phyloP scores from a whole-genome alignment of 441 rosid species.

The Gossypium gossypioides region DNA sequence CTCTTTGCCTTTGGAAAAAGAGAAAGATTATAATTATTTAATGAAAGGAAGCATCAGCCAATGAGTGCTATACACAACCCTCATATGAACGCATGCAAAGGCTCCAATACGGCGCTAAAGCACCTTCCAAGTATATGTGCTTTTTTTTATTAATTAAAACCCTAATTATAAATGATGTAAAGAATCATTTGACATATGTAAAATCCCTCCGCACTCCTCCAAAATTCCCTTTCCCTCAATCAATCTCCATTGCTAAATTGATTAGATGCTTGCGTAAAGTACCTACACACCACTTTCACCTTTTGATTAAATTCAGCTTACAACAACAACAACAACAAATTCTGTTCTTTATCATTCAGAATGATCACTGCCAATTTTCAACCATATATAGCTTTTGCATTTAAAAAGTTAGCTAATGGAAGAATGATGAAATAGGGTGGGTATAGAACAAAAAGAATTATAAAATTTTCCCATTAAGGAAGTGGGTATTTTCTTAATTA shows the following conservation, averaged over 20 bases:
- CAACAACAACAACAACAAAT: too few species aligned
- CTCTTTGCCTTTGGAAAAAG: conserved; percentile 27
- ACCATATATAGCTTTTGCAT: neutral
- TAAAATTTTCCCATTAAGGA: conserved; percentile 27
- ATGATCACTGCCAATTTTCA: too few species aligned
- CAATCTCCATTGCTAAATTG: neutral
- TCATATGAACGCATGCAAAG: conserved; percentile 17
- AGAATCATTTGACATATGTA: conserved; percentile 29
- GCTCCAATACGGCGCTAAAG: conserved; percentile 27
- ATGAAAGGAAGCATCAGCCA: conserved; percentile 9
- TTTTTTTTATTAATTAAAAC: conserved; percentile 19
- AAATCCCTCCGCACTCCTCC: conserved; percentile 9
- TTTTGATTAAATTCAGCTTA: neutral
- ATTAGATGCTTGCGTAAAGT: conserved; percentile 34
- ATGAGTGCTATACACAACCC: conserved; percentile 14
- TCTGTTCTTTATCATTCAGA: too few species aligned
- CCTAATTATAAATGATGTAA: conserved; percentile 1
- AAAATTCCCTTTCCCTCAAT: neutral
- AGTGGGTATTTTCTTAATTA: conserved; percentile 14
- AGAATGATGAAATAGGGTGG: conserved; percentile 15
- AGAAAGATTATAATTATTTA: neutral
- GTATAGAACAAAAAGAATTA: neutral
- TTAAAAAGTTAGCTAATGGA: neutral
- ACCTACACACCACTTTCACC: neutral
- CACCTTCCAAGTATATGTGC: conserved; percentile 44